Base-by-base conservation (phyloP, 208 protist genomes). In the Leishmania arabica region DNA sequence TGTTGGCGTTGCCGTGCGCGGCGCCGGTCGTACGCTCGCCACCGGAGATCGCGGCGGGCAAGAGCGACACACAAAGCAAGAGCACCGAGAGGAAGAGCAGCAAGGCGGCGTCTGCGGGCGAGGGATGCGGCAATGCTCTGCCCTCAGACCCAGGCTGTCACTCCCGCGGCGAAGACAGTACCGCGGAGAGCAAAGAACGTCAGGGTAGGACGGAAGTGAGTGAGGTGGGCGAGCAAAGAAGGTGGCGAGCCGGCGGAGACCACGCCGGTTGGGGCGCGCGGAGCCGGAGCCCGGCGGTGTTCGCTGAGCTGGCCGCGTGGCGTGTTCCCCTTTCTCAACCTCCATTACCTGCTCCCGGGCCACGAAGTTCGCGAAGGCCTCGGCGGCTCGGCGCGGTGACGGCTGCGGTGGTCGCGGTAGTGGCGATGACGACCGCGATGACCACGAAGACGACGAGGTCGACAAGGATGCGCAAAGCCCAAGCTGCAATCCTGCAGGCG, bases 1-100 rank as follows among this genome's bases (percentile, higher is more conserved):
- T n/a, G 27, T 17, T 27, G 51, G 76, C 60, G 58, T 21, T 53
- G 21, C 74, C 24, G n/a, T 75, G 73, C 47, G 51, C 17, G 0
- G 54, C 34, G 42, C 17, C 27, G 3, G 54, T n/a, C 21, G 45
- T 27, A 49, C 13, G 49, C 7, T 19, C 49, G 40, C 31, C 11
- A 27, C 19, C 58, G 60, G 45, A 27, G 49, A 31, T 24, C 79
- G 37, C 42, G 60, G 8, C 15, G 24, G 42, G 2, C 8, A 62
- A n/a, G 71, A 37, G 53, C 60, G 37, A 40, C 82, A 85, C 45
- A 85, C 82, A 53, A 85, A 81, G 72, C 82, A 85, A 13, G 82
- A 78, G 71, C 82, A 85, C 3, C 56, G 19, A 13, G 76, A 77
- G 54, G 40, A 56, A 66, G 17, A 78, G 34, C 56, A 45, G 21